Evolutionary conservation across 768 basidiomycete genomes (phyloP).

Genomic region (Leccinum broughii): DNA sequence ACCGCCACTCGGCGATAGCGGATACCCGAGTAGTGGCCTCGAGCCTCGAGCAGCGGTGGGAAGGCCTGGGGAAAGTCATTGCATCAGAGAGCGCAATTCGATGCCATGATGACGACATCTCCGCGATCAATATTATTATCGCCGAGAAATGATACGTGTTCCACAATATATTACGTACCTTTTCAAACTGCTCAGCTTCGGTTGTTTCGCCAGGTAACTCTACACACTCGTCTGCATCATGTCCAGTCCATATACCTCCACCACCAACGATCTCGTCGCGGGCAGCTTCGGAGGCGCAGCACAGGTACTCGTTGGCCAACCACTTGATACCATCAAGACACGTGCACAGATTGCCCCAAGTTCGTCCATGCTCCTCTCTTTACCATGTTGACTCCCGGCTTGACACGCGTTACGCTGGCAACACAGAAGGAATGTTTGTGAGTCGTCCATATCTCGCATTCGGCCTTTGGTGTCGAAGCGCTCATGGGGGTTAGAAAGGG

Average conservation of each 20-base stretch:
- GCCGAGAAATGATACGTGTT: not conserved
- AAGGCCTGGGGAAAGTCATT: too few species aligned
- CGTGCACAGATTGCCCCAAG: conserved; percentile 86
- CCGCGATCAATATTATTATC: not conserved
- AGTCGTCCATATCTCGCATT: conserved; percentile 46
- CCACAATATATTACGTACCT: not conserved
- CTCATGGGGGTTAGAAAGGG: conserved; percentile 60
- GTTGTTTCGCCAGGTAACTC: not conserved
- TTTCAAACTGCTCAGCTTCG: not conserved
- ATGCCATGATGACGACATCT: conserved; percentile 9
- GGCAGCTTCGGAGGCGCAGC: conserved; percentile 93
- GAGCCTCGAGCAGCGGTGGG: too few species aligned
- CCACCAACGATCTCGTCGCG: conserved; percentile 79
- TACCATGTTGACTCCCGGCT: not conserved
- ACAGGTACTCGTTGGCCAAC: conserved; percentile 94
- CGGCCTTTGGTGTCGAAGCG: not conserved
- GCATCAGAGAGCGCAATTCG: not conserved
- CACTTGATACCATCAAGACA: conserved; percentile 86
- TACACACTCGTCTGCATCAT: conserved; percentile 7
- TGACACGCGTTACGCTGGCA: conserved; percentile 4
- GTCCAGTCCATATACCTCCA: conserved; percentile 43
- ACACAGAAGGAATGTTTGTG: conserved; percentile 83
- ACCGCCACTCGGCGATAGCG: too few species aligned
- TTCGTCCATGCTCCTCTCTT: conserved; percentile 38
- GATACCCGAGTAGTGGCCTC: too few species aligned